A percentile compares a stretch with the other conserved stretches of the same genome.
Evolutionary conservation across 768 basidiomycete species (phyloP).

Genomic region (Lactarius evosmus): DNA sequence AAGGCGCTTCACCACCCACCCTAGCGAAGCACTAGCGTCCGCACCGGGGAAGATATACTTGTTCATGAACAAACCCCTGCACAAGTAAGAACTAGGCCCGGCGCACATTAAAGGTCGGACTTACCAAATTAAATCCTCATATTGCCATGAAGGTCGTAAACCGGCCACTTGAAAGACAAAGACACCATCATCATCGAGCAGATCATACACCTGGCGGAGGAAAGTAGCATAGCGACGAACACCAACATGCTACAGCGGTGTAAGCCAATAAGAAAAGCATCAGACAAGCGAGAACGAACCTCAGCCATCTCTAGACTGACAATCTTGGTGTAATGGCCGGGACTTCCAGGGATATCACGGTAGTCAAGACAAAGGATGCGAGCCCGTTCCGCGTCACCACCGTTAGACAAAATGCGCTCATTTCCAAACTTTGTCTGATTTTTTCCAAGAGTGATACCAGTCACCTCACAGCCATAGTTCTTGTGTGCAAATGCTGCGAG

Average conservation of each 20-base stretch:
- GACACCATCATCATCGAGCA: slow-evolving; percentile 91
- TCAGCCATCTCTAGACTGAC: slow-evolving; percentile 98
- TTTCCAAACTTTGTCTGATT: slow-evolving; percentile 94
- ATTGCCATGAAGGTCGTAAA: slow-evolving; percentile 94
- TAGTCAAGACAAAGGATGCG: slow-evolving; percentile 92
- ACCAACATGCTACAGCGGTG: slow-evolving; percentile 75
- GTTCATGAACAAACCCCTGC: slow-evolving; percentile 94
- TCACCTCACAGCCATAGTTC: slow-evolving; percentile 95
- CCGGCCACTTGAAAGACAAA: slow-evolving; percentile 99
- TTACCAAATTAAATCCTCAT: slow-evolving; percentile 93
- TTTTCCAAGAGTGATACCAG: slow-evolving; percentile 88
- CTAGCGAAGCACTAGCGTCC: slow-evolving; percentile 92
- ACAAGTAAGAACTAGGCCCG: not conserved
- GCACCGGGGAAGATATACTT: slow-evolving; percentile 99
- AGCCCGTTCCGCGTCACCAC: slow-evolving; percentile 58
- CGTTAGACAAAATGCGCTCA: slow-evolving; percentile 75
- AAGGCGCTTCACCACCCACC: slow-evolving; percentile 87
- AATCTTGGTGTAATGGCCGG: slow-evolving; percentile 86
- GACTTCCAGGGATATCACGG: slow-evolving; percentile 78
- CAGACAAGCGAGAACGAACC: slow-evolving; percentile 39
- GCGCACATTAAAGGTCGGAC: slow-evolving; percentile 21
- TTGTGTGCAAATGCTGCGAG: slow-evolving; percentile 92
- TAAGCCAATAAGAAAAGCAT: not conserved
- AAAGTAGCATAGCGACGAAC: slow-evolving; percentile 88
- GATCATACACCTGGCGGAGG: slow-evolving; percentile 87